Percentiles rank a stretch among this genome's conserved stretches.
Evolutionary conservation across 345 rosid genomes (phyloP).

Genomic region (Lepidium didymum): DNA sequence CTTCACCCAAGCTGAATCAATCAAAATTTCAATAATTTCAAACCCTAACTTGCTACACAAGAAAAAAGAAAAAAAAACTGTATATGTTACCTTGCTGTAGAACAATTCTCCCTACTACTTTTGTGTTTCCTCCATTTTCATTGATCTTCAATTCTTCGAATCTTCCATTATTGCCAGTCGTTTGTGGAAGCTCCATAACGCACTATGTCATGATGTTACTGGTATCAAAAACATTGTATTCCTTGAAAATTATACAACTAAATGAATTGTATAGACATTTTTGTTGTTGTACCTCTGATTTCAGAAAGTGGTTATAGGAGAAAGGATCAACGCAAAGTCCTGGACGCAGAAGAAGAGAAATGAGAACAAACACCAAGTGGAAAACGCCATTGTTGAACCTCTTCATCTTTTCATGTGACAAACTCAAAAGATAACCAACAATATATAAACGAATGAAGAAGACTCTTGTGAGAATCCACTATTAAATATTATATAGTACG

Average conservation of each 20-base stretch:
- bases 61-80: constrained; percentile 19
- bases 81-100: constrained; percentile 41
- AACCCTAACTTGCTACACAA: background rate
- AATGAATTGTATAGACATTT: background rate
- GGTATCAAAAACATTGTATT: background rate
- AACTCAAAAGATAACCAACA: background rate
- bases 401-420: constrained; percentile 2
- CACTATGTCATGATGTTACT: constrained; percentile 42
- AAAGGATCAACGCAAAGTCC: constrained; percentile 20
- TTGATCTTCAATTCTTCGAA: constrained; percentile 32
- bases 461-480: background rate
- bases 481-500: background rate
- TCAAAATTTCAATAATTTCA: background rate
- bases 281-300: constrained; percentile 36
- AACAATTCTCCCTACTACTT: constrained; percentile 32
- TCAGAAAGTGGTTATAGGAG: constrained; percentile 42
- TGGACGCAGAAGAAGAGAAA: constrained; percentile 5
- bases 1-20: constrained; percentile 59
- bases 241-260: background rate
- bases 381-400: background rate
- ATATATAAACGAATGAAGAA: background rate
- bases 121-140: constrained; percentile 26
- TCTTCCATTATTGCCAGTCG: constrained; percentile 24
- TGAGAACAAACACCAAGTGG: background rate
- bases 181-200: constrained; percentile 37